Conservation (phyloP, 345 rosid species). For the Arabis hirsuta region DNA sequence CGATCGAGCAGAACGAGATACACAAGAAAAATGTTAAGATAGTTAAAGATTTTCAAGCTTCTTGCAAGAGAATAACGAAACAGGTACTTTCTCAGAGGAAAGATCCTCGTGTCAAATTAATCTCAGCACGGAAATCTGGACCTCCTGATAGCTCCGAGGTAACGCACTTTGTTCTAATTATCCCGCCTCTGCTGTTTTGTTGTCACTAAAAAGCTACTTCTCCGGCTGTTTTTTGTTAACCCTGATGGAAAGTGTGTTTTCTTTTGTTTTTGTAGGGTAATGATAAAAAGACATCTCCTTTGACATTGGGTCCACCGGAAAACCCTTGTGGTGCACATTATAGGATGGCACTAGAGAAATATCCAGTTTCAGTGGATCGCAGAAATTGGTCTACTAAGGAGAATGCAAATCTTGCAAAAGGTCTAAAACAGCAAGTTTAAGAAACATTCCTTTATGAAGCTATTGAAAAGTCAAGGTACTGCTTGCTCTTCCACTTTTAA, state of each 20-base stretch:
- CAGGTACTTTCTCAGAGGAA: slow-evolving; percentile 66
- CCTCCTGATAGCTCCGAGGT: slow-evolving; percentile 63
- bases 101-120: slow-evolving; percentile 77
- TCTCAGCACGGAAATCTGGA: slow-evolving; percentile 51
- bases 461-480: slow-evolving; percentile 64
- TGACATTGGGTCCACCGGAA: slow-evolving; percentile 68
- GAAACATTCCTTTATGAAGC: slow-evolving; percentile 63
- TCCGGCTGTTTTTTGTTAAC: slow-evolving; percentile 9
- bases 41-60: slow-evolving; percentile 71
- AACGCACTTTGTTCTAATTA: slow-evolving; percentile 7
- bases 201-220: not conserved
- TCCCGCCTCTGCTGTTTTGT: slow-evolving; percentile 20
- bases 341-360: slow-evolving; percentile 55
- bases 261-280: slow-evolving; percentile 69
- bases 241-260: slow-evolving; percentile 1
- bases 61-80: slow-evolving; percentile 70
- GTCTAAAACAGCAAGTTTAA: slow-evolving; percentile 78
- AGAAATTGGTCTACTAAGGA: slow-evolving; percentile 76
- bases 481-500: slow-evolving; percentile 18
- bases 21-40: slow-evolving; percentile 70
- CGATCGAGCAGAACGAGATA: slow-evolving; percentile 82
- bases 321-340: slow-evolving; percentile 70
- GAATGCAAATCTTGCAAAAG: slow-evolving; percentile 71
- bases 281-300: slow-evolving; percentile 52
- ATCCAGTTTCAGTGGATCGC: slow-evolving; percentile 57